Conservation (phyloP, 1,139 yeast species). For the Debaryomyces udenii region DNA sequence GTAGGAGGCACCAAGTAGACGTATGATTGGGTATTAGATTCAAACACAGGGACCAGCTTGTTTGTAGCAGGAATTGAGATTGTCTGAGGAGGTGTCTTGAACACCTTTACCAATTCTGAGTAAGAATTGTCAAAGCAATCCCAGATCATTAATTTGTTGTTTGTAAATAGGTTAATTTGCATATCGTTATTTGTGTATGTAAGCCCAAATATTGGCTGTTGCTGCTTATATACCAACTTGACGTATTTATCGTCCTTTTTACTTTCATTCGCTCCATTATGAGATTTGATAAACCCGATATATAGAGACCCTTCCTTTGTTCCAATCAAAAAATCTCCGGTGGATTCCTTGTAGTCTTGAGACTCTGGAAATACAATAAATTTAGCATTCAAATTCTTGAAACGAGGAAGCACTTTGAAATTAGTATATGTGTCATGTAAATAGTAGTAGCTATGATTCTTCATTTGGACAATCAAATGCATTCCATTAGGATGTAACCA, state of each 20-base stretch:
- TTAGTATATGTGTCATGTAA: constrained; percentile 34
- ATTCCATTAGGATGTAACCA: constrained; percentile 47
- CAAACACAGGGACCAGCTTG: constrained; percentile 13
- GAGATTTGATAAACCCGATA: constrained; percentile 31
- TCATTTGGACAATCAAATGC: constrained; percentile 37
- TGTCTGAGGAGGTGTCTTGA: constrained; percentile 27
- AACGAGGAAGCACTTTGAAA: constrained; percentile 37
- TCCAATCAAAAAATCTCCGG: constrained; percentile 36
- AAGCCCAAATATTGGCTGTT: constrained; percentile 22
- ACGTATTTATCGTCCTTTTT: constrained; percentile 44
- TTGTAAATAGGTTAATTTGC: constrained; percentile 28
- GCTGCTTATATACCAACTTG: constrained; percentile 30
- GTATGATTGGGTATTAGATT: constrained; percentile 19
- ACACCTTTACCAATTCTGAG: constrained; percentile 32
- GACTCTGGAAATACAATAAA: constrained; percentile 27
- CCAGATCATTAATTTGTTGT: constrained; percentile 31
- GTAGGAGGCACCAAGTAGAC: constrained; percentile 19
- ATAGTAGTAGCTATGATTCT: constrained; percentile 30
- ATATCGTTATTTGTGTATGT: constrained; percentile 26
- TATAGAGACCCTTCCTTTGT: constrained; percentile 35
- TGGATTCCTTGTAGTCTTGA: constrained; percentile 12
- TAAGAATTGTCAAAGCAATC: constrained; percentile 37
- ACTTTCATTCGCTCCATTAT: constrained; percentile 25
- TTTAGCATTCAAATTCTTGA: constrained; percentile 33
- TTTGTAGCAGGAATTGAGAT: constrained; percentile 7